Evolutionary conservation across 1,284 basidiomycete species (phyloP).

Genomic region (Fomitopsis pinicola): DNA sequence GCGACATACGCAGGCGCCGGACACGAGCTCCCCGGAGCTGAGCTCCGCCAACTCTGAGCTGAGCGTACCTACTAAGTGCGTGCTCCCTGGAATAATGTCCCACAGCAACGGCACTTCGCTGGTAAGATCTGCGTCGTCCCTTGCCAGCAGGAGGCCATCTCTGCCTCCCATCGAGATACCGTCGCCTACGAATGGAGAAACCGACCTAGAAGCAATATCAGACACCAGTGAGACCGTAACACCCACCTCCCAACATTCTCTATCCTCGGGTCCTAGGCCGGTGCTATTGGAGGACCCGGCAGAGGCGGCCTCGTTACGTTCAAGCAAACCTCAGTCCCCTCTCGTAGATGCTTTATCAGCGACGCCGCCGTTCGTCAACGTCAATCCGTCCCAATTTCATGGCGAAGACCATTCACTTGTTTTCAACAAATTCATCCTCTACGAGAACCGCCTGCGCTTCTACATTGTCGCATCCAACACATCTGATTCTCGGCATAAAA

Average conservation of each 20-base stretch:
- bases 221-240: constrained; percentile 23
- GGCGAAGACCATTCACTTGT: constrained; percentile 29
- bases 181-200: neutral
- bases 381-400: neutral
- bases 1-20: too few relatives aligned
- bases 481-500: constrained; percentile 79
- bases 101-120: neutral
- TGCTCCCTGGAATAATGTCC: too few relatives aligned
- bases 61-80: too few relatives aligned
- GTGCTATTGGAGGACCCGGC: neutral
- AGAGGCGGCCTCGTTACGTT: constrained; percentile 11
- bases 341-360: constrained; percentile 8
- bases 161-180: neutral
- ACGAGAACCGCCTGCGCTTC: constrained; percentile 85
- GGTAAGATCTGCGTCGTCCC: neutral
- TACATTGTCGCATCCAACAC: constrained; percentile 87
- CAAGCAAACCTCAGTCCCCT: constrained; percentile 11
- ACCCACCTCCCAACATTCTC: constrained; percentile 18
- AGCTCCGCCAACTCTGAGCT: too few relatives aligned
- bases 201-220: constrained; percentile 1
- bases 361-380: constrained; percentile 5
- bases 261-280: constrained; percentile 10
- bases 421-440: constrained; percentile 88
- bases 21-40: too few relatives aligned
- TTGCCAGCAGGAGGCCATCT: neutral